phyloP scores from a whole-genome alignment of 2,329 filamentous ascomycete genomes.

The Microdochium paspali region DNA sequence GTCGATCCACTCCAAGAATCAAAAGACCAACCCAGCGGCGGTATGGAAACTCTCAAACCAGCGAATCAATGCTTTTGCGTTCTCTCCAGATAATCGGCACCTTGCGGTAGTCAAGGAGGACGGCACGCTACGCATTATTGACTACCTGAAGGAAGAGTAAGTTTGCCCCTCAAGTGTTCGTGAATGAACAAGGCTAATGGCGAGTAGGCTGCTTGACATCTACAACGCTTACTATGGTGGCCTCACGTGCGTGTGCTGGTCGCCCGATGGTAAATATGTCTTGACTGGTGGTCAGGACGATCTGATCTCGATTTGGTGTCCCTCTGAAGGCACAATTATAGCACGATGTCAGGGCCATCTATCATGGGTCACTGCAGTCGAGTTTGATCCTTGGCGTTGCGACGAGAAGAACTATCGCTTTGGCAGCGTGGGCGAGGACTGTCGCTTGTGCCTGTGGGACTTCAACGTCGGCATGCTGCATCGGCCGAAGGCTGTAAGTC shows the following conservation, averaged over 20 bases:
- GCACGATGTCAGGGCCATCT: constrained; percentile 92
- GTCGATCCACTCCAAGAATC: constrained; percentile 87
- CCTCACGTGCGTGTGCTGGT: constrained; percentile 91
- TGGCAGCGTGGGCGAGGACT: constrained; percentile 91
- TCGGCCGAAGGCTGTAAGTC: constrained; percentile 71
- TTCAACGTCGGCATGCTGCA: constrained; percentile 96
- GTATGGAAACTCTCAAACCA: constrained; percentile 90
- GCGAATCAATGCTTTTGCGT: constrained; percentile 81
- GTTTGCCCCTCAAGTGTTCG: constrained; percentile 13
- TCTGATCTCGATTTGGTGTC: constrained; percentile 89
- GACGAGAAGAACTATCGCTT: constrained; percentile 94
- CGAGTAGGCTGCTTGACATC: constrained; percentile 64
- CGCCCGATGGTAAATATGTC: constrained; percentile 91
- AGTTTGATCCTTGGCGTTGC: constrained; percentile 95
- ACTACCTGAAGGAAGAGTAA: constrained; percentile 84
- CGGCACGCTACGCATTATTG: constrained; percentile 78
- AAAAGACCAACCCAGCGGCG: constrained; percentile 86
- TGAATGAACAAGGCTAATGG: background rate
- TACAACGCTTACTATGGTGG: constrained; percentile 92
- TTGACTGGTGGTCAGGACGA: constrained; percentile 95
- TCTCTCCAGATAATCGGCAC: constrained; percentile 82
- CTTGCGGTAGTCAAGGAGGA: constrained; percentile 88
- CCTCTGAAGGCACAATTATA: constrained; percentile 73
- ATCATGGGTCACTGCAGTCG: constrained; percentile 88
- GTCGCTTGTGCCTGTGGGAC: constrained; percentile 86